A percentile compares a stretch with the other conserved stretches of the same genome.
These are phyloP conservation scores for Onygena corvina DNA, from an alignment of 2,329 filamentous ascomycete species.

Conservation along the genomic window DNA sequence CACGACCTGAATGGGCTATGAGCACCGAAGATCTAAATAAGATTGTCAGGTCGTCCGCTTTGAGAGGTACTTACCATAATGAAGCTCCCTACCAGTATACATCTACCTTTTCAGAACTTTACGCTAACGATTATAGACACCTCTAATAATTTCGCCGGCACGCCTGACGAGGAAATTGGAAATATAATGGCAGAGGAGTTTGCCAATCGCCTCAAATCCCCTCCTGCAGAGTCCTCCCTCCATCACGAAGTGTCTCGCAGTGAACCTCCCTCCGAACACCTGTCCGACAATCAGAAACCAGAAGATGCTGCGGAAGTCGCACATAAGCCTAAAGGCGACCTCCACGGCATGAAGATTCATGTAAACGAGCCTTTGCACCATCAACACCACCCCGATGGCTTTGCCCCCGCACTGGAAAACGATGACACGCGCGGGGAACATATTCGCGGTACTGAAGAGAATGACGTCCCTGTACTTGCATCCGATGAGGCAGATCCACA, in stretches of 20 bases:
- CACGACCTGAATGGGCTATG: slow-evolving; percentile 65
- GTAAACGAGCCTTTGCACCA: slow-evolving; percentile 53
- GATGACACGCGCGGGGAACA: slow-evolving; percentile 37
- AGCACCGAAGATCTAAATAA: slow-evolving; percentile 83
- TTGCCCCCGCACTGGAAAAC: slow-evolving; percentile 42
- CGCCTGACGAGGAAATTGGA: slow-evolving; percentile 81
- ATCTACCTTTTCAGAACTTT: neutral
- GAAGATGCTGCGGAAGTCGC: slow-evolving; percentile 9
- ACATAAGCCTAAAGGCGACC: slow-evolving; percentile 22
- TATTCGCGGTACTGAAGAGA: slow-evolving; percentile 35
- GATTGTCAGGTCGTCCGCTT: slow-evolving; percentile 62
- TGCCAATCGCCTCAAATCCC: slow-evolving; percentile 61
- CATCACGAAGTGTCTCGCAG: neutral
- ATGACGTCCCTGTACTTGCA: slow-evolving; percentile 69
- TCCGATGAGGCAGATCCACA: slow-evolving; percentile 68
- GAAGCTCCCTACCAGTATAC: slow-evolving; percentile 22
- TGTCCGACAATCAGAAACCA: slow-evolving; percentile 35
- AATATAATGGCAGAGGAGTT: slow-evolving; percentile 82
- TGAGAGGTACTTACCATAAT: slow-evolving; percentile 42
- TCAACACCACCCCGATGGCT: slow-evolving; percentile 37
- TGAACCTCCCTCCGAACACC: neutral
- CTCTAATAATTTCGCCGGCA: slow-evolving; percentile 51
- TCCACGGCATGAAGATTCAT: slow-evolving; percentile 46
- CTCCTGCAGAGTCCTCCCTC: slow-evolving; percentile 25
- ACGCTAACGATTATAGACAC: slow-evolving; percentile 43